Percentiles rank a stretch among this genome's conserved stretches.
These are phyloP conservation scores for Macrolepiota fuliginosa DNA, from an alignment of 768 basidiomycete species.

Conservation along the genomic window DNA sequence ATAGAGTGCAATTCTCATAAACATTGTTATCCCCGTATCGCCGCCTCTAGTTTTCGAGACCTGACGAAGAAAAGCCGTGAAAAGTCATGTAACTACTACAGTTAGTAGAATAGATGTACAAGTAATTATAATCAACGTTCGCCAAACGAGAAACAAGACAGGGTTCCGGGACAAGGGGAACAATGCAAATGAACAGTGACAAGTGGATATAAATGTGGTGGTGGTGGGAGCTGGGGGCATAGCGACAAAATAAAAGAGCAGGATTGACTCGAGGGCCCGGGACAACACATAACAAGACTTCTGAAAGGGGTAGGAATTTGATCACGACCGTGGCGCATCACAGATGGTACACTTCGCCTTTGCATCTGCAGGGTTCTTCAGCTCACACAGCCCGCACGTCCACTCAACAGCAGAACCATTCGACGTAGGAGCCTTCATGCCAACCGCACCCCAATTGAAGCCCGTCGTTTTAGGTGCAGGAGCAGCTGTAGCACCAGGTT, in stretches of 20 bases:
- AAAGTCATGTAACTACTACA: slow-evolving; percentile 5
- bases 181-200: neutral
- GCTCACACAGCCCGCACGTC: slow-evolving; percentile 43
- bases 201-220: neutral
- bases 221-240: neutral
- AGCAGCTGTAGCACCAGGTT: slow-evolving; percentile 14
- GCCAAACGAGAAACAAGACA: neutral
- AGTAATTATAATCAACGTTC: slow-evolving; percentile 12
- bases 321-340: slow-evolving; percentile 21
- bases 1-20: neutral
- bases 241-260: neutral
- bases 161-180: neutral
- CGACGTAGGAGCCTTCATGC: slow-evolving; percentile 33
- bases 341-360: slow-evolving; percentile 46
- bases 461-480: slow-evolving; percentile 20
- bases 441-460: slow-evolving; percentile 49
- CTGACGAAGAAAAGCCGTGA: neutral
- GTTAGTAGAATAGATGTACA: slow-evolving; percentile 11
- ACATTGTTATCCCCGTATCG: neutral
- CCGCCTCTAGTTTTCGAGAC: neutral
- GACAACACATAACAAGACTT: neutral
- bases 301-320: neutral
- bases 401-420: slow-evolving; percentile 28
- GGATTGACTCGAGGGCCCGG: neutral
- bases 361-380: slow-evolving; percentile 36